phyloP scores from a whole-genome alignment of 2,329 filamentous ascomycete genomes.

The Pleurostoma richardsiae region DNA sequence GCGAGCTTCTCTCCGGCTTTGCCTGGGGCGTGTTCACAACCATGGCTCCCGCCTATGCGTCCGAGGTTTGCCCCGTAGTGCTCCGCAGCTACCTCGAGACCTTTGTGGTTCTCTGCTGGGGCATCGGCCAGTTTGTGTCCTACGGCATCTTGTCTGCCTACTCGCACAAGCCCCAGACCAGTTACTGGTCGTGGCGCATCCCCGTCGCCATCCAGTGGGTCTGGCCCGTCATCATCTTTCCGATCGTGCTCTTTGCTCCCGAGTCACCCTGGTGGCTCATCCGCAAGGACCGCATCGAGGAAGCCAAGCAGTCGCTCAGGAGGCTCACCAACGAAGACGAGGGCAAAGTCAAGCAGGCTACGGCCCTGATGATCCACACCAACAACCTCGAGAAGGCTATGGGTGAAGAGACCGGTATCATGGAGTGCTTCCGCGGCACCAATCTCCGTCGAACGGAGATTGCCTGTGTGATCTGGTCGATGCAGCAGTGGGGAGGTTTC shows the following conservation, averaged over 20 bases:
- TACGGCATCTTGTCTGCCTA: too few relatives aligned
- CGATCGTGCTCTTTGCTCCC: slow-evolving; percentile 32
- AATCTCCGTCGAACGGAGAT: slow-evolving; percentile 36
- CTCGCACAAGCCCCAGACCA: too few relatives aligned
- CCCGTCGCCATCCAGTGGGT: slow-evolving; percentile 32
- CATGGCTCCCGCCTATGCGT: slow-evolving; percentile 24
- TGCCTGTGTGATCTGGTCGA: slow-evolving; percentile 24
- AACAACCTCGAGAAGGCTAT: neutral
- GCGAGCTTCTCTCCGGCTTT: slow-evolving; percentile 26
- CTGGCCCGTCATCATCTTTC: slow-evolving; percentile 32
- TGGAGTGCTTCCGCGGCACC: slow-evolving; percentile 1
- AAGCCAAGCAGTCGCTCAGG: slow-evolving; percentile 28
- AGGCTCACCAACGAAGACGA: slow-evolving; percentile 30
- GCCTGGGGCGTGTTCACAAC: slow-evolving; percentile 17
- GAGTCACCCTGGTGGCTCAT: slow-evolving; percentile 39
- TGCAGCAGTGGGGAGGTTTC: slow-evolving; percentile 23
- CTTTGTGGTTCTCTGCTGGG: slow-evolving; percentile 42
- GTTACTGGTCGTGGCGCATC: neutral
- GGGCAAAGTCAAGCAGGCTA: neutral
- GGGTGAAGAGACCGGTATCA: neutral
- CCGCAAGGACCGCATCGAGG: slow-evolving; percentile 27
- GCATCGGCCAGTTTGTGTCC: slow-evolving; percentile 5
- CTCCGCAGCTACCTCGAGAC: slow-evolving; percentile 32
- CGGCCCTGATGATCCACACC: slow-evolving; percentile 2
- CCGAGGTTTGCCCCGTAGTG: slow-evolving; percentile 24